phyloP scores from a whole-genome alignment of 2,329 filamentous ascomycete genomes.

The Pyrenophora seminiperda region DNA sequence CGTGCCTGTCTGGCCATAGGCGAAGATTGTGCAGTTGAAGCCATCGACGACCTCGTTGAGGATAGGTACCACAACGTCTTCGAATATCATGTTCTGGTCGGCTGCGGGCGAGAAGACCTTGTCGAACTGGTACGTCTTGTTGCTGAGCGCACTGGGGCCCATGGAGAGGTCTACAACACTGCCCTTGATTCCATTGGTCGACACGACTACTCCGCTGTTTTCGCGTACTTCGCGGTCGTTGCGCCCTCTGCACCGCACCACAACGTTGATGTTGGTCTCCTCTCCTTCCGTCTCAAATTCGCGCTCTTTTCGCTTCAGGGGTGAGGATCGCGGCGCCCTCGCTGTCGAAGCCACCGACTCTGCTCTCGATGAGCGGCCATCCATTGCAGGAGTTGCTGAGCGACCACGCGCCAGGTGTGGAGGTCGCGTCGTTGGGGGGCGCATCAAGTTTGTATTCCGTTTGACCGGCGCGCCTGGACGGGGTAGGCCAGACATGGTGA shows the following conservation, averaged over 20 bases:
- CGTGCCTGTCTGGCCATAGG: constrained; percentile 96
- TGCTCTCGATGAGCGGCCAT: constrained; percentile 69
- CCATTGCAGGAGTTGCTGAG: constrained; percentile 53
- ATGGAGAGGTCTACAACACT: constrained; percentile 85
- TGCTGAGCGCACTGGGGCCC: constrained; percentile 88
- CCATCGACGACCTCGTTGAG: constrained; percentile 92
- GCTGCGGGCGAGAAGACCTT: constrained; percentile 95
- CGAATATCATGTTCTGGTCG: constrained; percentile 91
- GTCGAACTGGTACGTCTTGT: constrained; percentile 96
- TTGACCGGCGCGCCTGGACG: constrained; percentile 58
- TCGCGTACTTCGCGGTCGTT: constrained; percentile 92
- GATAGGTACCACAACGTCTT: constrained; percentile 92
- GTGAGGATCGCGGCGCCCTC: constrained; percentile 50
- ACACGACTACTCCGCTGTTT: constrained; percentile 91
- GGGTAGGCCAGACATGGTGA: constrained; percentile 60
- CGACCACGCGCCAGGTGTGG: constrained; percentile 57
- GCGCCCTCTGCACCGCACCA: constrained; percentile 90
- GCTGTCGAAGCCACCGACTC: constrained; percentile 66
- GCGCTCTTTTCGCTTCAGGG: constrained; percentile 82
- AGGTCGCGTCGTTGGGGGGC: constrained; percentile 60
- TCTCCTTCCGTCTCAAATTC: constrained; percentile 77
- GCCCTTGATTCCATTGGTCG: constrained; percentile 85
- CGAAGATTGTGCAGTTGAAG: constrained; percentile 98
- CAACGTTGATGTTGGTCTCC: constrained; percentile 97
- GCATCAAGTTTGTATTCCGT: constrained; percentile 56